These are phyloP conservation scores for Coniosporium apollinis DNA, from an alignment of 495 filamentous ascomycete genomes.

Conservation along the genomic window DNA sequence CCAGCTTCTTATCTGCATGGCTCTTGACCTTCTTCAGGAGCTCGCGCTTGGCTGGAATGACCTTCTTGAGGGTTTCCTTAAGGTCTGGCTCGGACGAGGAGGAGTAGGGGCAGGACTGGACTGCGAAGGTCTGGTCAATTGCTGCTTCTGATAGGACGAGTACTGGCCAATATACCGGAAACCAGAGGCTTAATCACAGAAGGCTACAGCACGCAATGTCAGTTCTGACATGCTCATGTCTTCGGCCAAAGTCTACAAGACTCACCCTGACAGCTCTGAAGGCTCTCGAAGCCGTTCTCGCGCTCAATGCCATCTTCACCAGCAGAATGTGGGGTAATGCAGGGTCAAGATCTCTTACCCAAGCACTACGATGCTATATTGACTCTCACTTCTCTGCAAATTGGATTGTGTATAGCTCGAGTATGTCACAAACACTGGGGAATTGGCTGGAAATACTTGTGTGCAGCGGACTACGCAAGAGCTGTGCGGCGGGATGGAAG, in stretches of 20 bases:
- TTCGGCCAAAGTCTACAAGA: too few relatives aligned
- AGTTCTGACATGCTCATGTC: too few relatives aligned
- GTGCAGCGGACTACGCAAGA: too few relatives aligned
- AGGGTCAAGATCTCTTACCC: too few relatives aligned
- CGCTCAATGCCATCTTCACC: slow-evolving; percentile 37
- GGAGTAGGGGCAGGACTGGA: slow-evolving; percentile 46
- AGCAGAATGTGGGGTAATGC: too few relatives aligned
- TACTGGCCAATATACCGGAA: slow-evolving; percentile 16
- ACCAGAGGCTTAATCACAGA: slow-evolving; percentile 10
- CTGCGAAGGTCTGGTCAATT: too few relatives aligned
- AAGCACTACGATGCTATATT: too few relatives aligned
- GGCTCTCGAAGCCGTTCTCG: slow-evolving; percentile 30
- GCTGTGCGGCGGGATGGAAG: too few relatives aligned
- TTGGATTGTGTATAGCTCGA: too few relatives aligned
- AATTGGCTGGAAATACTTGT: too few relatives aligned
- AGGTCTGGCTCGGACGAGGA: slow-evolving; percentile 68
- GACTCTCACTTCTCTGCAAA: too few relatives aligned
- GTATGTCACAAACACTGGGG: too few relatives aligned
- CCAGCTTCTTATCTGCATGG: slow-evolving; percentile 64
- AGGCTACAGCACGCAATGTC: slow-evolving; percentile 10
- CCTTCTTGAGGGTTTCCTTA: slow-evolving; percentile 63
- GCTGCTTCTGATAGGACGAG: slow-evolving; percentile 5
- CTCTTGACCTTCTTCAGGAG: slow-evolving; percentile 81
- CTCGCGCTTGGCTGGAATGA: slow-evolving; percentile 84
- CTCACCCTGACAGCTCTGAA: slow-evolving; percentile 38